phyloP scores from a whole-genome alignment of 805 yeast species.

The Limtongia smithiae region DNA sequence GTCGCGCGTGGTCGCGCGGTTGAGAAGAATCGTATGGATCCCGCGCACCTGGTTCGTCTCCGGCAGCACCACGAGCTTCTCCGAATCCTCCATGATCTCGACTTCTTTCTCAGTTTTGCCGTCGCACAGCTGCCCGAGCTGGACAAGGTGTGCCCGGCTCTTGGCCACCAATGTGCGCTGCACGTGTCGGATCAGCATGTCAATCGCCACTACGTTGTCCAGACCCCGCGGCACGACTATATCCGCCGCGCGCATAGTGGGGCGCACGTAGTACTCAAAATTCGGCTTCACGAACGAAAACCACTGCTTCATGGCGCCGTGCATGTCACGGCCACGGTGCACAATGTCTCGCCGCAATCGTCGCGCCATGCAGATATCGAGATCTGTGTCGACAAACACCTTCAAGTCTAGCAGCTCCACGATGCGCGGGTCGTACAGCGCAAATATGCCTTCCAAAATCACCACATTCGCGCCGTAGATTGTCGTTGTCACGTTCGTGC shows the following conservation, averaged over 20 bases:
- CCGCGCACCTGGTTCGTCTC: conserved; percentile 65
- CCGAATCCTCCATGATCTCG: conserved; percentile 34
- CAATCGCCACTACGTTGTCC: conserved; percentile 74
- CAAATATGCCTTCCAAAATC: conserved; percentile 86
- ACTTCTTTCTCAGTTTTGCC: conserved; percentile 12
- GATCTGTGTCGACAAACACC: conserved; percentile 82
- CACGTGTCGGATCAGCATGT: conserved; percentile 74
- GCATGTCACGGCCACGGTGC: conserved; percentile 78
- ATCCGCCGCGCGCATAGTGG: conserved; percentile 77
- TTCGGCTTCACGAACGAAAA: conserved; percentile 87
- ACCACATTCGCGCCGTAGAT: conserved; percentile 93
- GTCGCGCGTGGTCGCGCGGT: conserved; percentile 54
- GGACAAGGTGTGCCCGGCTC: conserved; percentile 63
- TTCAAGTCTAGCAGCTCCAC: conserved; percentile 77
- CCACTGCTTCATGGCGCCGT: conserved; percentile 87
- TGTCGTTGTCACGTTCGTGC: conserved; percentile 62
- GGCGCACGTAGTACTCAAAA: conserved; percentile 68
- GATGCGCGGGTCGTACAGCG: conserved; percentile 66
- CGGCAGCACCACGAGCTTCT: conserved; percentile 34
- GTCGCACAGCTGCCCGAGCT: conserved; percentile 55
- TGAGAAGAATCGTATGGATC: conserved; percentile 65
- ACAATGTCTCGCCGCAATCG: conserved; percentile 82
- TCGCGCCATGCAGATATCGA: conserved; percentile 88
- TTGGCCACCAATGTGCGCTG: conserved; percentile 64
- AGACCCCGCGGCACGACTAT: conserved; percentile 87